Evolutionary conservation across 2,329 filamentous ascomycete species (phyloP).

Genomic region (Sporothrix dimorphospora): DNA sequence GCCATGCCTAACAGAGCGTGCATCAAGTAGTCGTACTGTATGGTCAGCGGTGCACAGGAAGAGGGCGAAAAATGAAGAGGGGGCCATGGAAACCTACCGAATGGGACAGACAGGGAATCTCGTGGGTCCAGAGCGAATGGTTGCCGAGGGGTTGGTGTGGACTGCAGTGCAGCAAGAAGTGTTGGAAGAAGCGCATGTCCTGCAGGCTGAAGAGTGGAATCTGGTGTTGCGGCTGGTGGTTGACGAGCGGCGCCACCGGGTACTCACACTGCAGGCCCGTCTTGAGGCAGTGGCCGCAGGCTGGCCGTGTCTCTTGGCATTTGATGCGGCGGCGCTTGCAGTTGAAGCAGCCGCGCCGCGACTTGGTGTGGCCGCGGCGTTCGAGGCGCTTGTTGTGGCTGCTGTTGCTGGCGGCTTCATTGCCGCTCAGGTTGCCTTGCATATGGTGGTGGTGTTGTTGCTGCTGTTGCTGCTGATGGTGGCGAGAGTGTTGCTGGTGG

Average conservation of each 20-base stretch:
- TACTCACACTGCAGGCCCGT: slow-evolving; percentile 66
- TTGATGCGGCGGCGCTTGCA: slow-evolving; percentile 70
- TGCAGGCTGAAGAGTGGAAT: slow-evolving; percentile 62
- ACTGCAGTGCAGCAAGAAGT: slow-evolving; percentile 64
- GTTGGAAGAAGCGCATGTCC: slow-evolving; percentile 71
- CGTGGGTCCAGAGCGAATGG: slow-evolving; percentile 67
- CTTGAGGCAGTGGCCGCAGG: slow-evolving; percentile 66
- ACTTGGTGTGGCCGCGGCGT: slow-evolving; percentile 67
- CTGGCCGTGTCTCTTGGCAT: slow-evolving; percentile 68
- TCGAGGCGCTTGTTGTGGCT: slow-evolving; percentile 48
- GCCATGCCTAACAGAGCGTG: slow-evolving; percentile 70
- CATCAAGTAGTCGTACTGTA: slow-evolving; percentile 67
- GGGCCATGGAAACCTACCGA: slow-evolving; percentile 49
- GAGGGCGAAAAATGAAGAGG: not conserved
- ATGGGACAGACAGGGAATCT: slow-evolving; percentile 68
- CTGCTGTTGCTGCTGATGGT: slow-evolving; percentile 6
- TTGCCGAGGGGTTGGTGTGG: slow-evolving; percentile 68
- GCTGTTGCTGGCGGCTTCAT: slow-evolving; percentile 24
- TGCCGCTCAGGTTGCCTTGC: slow-evolving; percentile 19
- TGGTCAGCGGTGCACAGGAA: not conserved
- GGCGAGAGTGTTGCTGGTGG: not conserved
- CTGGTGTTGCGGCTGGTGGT: slow-evolving; percentile 61
- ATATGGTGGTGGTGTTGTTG: slow-evolving; percentile 16
- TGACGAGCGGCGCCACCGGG: slow-evolving; percentile 54
- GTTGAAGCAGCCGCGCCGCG: slow-evolving; percentile 66